Evolutionary conservation across 192 early-diverging fungal species (phyloP).

Genomic region (Podila epicladia): DNA sequence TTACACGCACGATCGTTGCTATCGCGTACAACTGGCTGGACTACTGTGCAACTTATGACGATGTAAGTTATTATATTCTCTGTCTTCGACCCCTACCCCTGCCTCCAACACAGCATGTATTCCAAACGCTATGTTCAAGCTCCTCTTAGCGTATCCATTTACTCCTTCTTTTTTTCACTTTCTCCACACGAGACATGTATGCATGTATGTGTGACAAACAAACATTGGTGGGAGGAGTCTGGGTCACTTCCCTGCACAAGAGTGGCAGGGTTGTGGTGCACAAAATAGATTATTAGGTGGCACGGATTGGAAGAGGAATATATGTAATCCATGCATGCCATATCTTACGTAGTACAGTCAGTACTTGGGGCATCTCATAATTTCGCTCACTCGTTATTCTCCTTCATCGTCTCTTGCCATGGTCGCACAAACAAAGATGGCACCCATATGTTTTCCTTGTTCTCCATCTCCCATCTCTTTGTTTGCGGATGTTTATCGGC

Average conservation of each 20-base stretch:
- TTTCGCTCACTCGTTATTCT: no score
- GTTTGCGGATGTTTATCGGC: no score
- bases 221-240: no score
- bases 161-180: no score
- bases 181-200: no score
- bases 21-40: slow-evolving; percentile 39
- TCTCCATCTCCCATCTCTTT: neutral
- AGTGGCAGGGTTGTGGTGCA: no score
- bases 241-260: no score
- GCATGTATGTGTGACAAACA: no score
- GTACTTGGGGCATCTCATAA: no score
- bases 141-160: no score
- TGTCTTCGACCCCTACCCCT: neutral
- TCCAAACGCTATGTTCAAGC: neutral
- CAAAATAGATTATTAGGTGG: no score
- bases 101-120: neutral
- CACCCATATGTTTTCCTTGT: neutral
- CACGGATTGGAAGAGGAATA: neutral
- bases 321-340: slow-evolving; percentile 2
- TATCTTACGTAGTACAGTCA: no score
- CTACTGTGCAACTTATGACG: slow-evolving; percentile 45
- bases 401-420: neutral
- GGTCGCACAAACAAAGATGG: neutral
- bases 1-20: slow-evolving; percentile 13
- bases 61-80: slow-evolving; percentile 19